Evolutionary conservation across 129 eudicot species (phyloP), one percentile per base, ranked within the genome.

Genomic region (Lonicera japonica): DNA sequence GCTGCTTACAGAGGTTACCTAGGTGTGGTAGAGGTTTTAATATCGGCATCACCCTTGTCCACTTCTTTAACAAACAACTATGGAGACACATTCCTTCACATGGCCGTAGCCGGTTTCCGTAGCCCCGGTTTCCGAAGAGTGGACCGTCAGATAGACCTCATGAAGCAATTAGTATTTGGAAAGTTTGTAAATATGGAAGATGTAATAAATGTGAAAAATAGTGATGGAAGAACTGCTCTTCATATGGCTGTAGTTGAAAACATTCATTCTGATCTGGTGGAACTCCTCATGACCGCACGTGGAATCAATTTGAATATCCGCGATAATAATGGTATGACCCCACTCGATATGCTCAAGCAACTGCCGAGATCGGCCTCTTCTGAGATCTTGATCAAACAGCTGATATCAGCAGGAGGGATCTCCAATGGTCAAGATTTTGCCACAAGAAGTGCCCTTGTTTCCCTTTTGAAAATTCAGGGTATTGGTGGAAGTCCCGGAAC

Each of bases 21-120:
- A 50, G 38, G 64, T 22, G 82, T 78, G 25, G 68, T 85, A 39
- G 56, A 87, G 71, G 53, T 76, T 52, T 83, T 92, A 38, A 40
- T 75, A 5, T 68, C 74, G 0, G 61, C 81, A 8, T 80, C 84
- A 23, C 96, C 89, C 0, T 63, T 83, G 1, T 60, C 59, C 14
- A 68, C 72, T 53, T 54, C 81, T 24, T 46, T 54, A 52, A 72
- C 79, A 34, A 92, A 92, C 86, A 78, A 69, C 18, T 62, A 69
- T 22, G 96, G 98, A 3, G 90, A 92, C 79, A 85, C 89, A 8
- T 82, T 92, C 56, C 86, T 92, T 57, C 98, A 92, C 76, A 76
- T 85, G 78, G 89, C 86, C 0, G 82, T 92, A 12, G 82, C 98
- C 1, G 94, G 98, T 58, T 92, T 87, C 69, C 60, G 70, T 25